Evolutionary conservation across 306 rosid genomes (phyloP).

Genomic region (Lathyrus sativus): DNA sequence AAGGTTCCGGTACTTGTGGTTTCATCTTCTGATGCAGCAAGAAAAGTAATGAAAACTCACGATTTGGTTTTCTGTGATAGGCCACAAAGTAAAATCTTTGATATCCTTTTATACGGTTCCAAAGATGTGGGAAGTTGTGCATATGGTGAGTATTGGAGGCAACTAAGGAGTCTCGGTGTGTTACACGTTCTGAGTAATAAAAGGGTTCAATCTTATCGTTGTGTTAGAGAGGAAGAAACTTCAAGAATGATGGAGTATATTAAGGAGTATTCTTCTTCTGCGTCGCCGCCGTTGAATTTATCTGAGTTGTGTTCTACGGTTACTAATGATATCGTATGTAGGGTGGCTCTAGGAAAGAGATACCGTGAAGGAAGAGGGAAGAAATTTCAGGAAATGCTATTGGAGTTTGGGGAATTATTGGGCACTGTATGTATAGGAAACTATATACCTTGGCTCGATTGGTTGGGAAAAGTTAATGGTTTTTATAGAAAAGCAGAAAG

Average conservation of each 20-base stretch:
- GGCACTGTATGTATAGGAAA: constrained; percentile 16
- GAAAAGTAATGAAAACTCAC: background rate
- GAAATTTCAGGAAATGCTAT: constrained; percentile 16
- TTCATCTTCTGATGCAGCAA: background rate
- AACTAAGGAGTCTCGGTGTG: constrained; percentile 12
- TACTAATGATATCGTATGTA: constrained; percentile 14
- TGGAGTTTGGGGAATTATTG: constrained; percentile 15
- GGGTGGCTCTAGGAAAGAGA: background rate
- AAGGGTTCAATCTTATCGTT: constrained; percentile 17
- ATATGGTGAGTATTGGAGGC: constrained; percentile 27
- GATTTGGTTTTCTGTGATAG: background rate
- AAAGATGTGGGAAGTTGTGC: background rate
- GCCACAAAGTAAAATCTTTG: background rate
- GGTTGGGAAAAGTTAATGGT: constrained; percentile 34
- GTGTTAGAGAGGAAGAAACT: background rate
- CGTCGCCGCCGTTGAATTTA: background rate
- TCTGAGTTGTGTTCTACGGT: background rate
- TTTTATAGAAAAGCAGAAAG: constrained; percentile 5
- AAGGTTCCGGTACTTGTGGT: background rate
- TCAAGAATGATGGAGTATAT: background rate
- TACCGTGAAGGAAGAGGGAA: constrained; percentile 26
- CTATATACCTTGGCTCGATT: constrained; percentile 36
- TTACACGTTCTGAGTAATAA: constrained; percentile 27
- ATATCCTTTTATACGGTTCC: background rate
- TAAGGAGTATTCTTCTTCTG: background rate